Evolutionary conservation across 148 eudicot species (phyloP).

Genomic region (Heliosperma pusillum): DNA sequence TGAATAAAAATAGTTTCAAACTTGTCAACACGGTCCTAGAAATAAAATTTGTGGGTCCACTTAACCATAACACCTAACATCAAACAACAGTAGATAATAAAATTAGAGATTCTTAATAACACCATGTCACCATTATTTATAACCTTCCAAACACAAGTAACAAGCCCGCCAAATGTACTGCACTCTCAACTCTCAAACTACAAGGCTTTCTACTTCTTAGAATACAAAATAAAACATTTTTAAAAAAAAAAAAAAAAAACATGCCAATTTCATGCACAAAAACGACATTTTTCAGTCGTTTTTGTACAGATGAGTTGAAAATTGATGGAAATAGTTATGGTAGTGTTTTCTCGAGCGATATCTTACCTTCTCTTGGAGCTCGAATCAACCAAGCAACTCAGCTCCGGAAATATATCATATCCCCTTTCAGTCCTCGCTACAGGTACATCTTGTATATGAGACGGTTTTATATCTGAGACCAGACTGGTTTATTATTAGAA

Average conservation of each 20-base stretch:
- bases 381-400: constrained; percentile 49
- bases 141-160: not conserved
- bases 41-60: not conserved
- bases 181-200: not conserved
- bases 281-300: constrained; percentile 40
- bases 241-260: constrained; percentile 7
- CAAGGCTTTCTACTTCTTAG: not conserved
- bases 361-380: constrained; percentile 87
- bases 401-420: constrained; percentile 46
- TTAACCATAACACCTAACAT: not conserved
- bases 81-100: not conserved
- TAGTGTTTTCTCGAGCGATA: constrained; percentile 58
- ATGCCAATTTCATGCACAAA: constrained; percentile 49
- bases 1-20: no score
- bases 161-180: not conserved
- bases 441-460: constrained; percentile 33
- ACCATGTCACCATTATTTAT: not conserved
- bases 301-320: constrained; percentile 51
- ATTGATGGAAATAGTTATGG: constrained; percentile 34
- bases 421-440: constrained; percentile 64
- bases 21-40: not conserved
- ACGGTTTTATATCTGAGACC: not conserved
- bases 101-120: constrained; percentile 1
- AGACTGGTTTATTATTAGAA: no score
- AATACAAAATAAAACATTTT: not conserved